phyloP scores from a whole-genome alignment of 2,329 filamentous ascomycete genomes.

The Calcarisporium arbuscula region DNA sequence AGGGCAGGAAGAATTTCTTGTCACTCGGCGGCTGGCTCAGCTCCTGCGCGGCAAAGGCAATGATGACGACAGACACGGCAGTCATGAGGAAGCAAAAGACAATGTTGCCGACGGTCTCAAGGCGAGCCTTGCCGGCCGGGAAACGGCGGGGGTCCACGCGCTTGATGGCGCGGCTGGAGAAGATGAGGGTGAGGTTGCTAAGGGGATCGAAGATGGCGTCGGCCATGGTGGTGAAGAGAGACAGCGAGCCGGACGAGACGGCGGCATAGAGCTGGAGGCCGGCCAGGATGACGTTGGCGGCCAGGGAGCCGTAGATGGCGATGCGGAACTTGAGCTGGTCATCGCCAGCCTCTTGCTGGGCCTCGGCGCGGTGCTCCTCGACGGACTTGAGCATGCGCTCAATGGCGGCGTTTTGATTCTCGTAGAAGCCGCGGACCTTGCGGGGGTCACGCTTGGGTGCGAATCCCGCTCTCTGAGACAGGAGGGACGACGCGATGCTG shows the following conservation, averaged over 20 bases:
- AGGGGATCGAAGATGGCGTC: slow-evolving; percentile 91
- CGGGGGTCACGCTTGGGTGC: slow-evolving; percentile 33
- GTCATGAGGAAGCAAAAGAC: slow-evolving; percentile 96
- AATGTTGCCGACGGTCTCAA: slow-evolving; percentile 95
- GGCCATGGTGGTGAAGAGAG: slow-evolving; percentile 95
- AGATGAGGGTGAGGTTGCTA: slow-evolving; percentile 79
- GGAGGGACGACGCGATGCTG: slow-evolving; percentile 6
- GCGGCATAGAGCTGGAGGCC: slow-evolving; percentile 85
- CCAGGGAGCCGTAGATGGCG: slow-evolving; percentile 61
- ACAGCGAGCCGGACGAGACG: slow-evolving; percentile 79
- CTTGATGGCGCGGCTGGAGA: slow-evolving; percentile 82
- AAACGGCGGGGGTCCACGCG: slow-evolving; percentile 81
- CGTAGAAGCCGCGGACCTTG: slow-evolving; percentile 76
- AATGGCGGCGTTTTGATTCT: slow-evolving; percentile 88
- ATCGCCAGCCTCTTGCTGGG: slow-evolving; percentile 71
- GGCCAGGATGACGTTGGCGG: slow-evolving; percentile 73
- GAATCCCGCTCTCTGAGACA: slow-evolving; percentile 9
- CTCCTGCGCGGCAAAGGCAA: slow-evolving; percentile 76
- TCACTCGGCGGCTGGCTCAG: slow-evolving; percentile 49
- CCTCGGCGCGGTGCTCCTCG: slow-evolving; percentile 79
- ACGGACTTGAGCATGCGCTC: slow-evolving; percentile 87
- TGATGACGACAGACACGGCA: slow-evolving; percentile 82
- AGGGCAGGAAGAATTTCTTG: slow-evolving; percentile 70
- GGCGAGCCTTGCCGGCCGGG: slow-evolving; percentile 84
- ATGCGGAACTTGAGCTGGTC: slow-evolving; percentile 73